Conservation (phyloP, 371 early-diverging fungal species). For the Mucor sp. region DNA sequence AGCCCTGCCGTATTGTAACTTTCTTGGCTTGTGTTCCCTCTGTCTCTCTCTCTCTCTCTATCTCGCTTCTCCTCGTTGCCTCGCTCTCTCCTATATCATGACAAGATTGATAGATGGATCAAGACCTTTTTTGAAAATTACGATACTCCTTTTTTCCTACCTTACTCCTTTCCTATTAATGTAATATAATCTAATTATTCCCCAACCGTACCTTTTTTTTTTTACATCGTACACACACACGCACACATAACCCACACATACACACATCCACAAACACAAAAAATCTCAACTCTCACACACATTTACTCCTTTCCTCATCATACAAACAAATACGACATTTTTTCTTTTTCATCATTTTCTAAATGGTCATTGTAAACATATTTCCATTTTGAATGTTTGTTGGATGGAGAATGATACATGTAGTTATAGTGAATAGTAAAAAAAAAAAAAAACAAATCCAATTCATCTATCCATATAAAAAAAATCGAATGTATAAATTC, state of each 20-base stretch:
- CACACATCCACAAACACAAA: background rate
- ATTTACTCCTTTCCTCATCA: background rate
- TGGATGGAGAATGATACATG: background rate
- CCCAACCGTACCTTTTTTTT: conserved; percentile 4
- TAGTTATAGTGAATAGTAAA: background rate
- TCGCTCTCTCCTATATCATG: background rate
- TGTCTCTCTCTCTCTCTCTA: no score
- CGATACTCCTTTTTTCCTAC: background rate
- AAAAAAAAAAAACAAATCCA: background rate
- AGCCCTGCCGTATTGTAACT: background rate
- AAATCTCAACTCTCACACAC: background rate
- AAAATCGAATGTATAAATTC: background rate
- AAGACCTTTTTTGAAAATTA: background rate
- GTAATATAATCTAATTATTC: conserved; percentile 11
- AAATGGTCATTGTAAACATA: conserved; percentile 5
- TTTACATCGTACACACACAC: background rate
- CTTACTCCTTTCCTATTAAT: background rate
- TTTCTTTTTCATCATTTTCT: background rate
- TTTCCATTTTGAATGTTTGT: conserved; percentile 3
- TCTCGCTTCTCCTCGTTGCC: background rate
- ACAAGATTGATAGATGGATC: background rate
- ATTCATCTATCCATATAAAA: conserved; percentile 2
- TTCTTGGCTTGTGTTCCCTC: background rate
- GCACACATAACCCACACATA: background rate
- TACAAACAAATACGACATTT: background rate